These are phyloP conservation scores for Asterochloris sp. DNA, from an alignment of 139 green algal genomes.

Conservation along the genomic window DNA sequence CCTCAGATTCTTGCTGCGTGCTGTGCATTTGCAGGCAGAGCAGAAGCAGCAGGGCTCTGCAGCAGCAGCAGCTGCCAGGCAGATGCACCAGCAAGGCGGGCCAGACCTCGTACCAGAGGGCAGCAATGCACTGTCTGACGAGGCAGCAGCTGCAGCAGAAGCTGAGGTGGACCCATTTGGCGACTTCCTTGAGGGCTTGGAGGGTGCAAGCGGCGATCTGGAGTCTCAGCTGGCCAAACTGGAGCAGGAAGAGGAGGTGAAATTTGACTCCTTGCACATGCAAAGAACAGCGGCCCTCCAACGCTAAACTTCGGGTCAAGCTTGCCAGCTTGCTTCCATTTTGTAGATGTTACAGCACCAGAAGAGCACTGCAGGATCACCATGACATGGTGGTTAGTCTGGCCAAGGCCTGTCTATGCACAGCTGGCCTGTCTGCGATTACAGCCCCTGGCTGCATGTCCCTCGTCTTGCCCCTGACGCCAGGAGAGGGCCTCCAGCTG, in stretches of 20 bases:
- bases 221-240: conserved; percentile 33
- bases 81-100: neutral
- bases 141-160: neutral
- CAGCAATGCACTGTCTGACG: neutral
- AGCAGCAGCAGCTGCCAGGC: neutral
- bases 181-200: neutral
- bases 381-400: too few species aligned
- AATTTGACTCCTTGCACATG: neutral
- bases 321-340: too few species aligned
- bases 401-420: too few species aligned
- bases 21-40: neutral
- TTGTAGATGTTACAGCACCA: too few species aligned
- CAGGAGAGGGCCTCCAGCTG: too few species aligned
- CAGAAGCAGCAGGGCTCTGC: neutral
- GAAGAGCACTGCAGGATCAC: too few species aligned
- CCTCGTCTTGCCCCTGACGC: too few species aligned
- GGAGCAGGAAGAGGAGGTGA: conserved; percentile 29
- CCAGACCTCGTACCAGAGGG: neutral
- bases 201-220: conserved; percentile 14
- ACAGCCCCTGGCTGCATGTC: too few species aligned
- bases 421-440: too few species aligned
- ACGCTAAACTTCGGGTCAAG: too few species aligned
- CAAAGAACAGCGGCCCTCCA: too few species aligned
- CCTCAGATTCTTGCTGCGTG: too few species aligned
- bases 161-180: neutral